Percentiles rank a stretch among this genome's conserved stretches.
Evolutionary conservation across 352 stramenopile species (phyloP).

Genomic region (Phytophthora meadii): DNA sequence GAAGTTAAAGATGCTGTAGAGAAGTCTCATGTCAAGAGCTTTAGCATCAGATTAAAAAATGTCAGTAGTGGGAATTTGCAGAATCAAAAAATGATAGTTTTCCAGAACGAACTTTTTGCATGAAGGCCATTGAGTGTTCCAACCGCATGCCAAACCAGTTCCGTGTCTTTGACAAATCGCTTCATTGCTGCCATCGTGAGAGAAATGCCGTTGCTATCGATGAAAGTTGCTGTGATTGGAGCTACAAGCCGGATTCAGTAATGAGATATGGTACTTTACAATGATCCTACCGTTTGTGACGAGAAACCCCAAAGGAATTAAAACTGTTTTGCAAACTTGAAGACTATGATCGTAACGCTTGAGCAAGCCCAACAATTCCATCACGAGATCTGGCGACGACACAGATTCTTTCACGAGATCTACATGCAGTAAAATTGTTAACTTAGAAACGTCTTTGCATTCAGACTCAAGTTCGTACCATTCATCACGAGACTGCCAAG

Average conservation of each 20-base stretch:
- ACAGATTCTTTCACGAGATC: slow-evolving; percentile 77
- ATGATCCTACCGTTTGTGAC: slow-evolving; percentile 61
- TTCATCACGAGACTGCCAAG: slow-evolving; percentile 80
- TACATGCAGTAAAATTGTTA: slow-evolving; percentile 14
- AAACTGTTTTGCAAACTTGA: slow-evolving; percentile 51
- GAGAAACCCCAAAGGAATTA: slow-evolving; percentile 71
- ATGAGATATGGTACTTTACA: background rate
- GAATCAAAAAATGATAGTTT: background rate
- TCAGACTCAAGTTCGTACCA: slow-evolving; percentile 31
- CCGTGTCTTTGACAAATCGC: slow-evolving; percentile 59
- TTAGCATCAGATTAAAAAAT: background rate
- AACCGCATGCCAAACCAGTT: slow-evolving; percentile 78
- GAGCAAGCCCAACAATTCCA: slow-evolving; percentile 65
- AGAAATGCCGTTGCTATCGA: slow-evolving; percentile 69
- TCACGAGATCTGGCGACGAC: slow-evolving; percentile 51
- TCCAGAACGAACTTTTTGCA: slow-evolving; percentile 48
- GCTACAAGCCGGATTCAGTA: slow-evolving; percentile 32
- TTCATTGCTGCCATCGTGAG: slow-evolving; percentile 61
- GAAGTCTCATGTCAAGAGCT: slow-evolving; percentile 58
- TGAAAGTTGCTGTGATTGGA: slow-evolving; percentile 60
- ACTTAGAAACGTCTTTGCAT: background rate
- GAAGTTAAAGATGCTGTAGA: slow-evolving; percentile 56
- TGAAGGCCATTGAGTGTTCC: slow-evolving; percentile 75
- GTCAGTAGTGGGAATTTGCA: background rate
- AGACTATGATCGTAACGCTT: slow-evolving; percentile 61